These are phyloP conservation scores for Chloropicon primus DNA, from an alignment of 139 green algal species.

Conservation along the genomic window DNA sequence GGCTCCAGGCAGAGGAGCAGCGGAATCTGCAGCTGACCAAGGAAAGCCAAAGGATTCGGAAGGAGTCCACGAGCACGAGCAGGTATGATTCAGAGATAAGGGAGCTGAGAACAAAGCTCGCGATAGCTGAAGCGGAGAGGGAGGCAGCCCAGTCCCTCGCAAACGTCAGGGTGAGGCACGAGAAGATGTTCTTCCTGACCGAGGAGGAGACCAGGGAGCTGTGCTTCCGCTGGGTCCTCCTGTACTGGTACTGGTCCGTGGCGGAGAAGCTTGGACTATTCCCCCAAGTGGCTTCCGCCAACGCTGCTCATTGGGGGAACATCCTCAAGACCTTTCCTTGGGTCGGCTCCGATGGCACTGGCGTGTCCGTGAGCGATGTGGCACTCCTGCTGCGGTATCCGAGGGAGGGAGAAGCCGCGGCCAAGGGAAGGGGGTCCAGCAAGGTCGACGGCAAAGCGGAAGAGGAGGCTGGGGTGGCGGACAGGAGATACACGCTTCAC, in stretches of 20 bases:
- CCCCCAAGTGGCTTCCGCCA: background rate
- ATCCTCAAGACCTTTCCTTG: background rate
- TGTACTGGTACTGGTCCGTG: background rate
- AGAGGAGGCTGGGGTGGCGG: too few relatives aligned
- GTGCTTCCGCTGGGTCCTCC: background rate
- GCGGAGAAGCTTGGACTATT: background rate
- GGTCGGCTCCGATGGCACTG: too few relatives aligned
- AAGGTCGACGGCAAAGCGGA: background rate
- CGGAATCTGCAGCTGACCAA: background rate
- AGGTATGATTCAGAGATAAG: background rate
- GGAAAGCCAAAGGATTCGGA: background rate
- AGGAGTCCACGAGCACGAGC: background rate
- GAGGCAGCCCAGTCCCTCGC: background rate
- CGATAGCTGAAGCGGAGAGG: background rate
- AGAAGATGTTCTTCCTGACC: background rate
- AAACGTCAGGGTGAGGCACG: background rate
- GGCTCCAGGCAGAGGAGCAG: background rate
- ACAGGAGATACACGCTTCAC: background rate
- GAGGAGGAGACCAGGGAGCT: background rate
- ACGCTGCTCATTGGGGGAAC: background rate
- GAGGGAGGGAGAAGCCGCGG: background rate
- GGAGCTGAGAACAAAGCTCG: background rate
- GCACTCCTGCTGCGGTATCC: background rate
- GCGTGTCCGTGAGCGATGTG: background rate
- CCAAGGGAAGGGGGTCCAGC: background rate